Base-by-base conservation (phyloP, 176 grass and related monocot genomes). In the Oryza glaberrima region DNA sequence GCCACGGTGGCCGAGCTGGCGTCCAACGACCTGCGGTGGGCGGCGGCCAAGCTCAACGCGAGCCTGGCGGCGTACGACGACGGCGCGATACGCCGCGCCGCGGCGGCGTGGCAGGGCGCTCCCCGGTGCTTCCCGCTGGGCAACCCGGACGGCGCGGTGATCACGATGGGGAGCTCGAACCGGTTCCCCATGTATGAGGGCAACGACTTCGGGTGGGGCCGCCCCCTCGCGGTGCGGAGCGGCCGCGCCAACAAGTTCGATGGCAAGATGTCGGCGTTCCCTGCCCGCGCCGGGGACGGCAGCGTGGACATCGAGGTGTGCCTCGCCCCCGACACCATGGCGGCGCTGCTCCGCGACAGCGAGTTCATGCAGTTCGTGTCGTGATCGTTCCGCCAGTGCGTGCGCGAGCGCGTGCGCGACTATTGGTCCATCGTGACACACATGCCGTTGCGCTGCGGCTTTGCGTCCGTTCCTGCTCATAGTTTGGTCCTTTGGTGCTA, bases 241-340 rank as follows among this genome's bases (percentile, higher is more conserved):
- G 96, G 96, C 0, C 78, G 86, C 58, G 96, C 96, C 9, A 99
- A 99, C 90, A 96, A 99, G 82, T 96, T 96, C 73, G 93, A 99
- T 54, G 96, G 93, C 20, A 98, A 98, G 91, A 98, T 98, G 89
- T 98, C 93, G 34, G 96, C 91, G 13, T 99, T 99, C 79, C 96
- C 96, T 0, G 90, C 86, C 3, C 87, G 88, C 64, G 38, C 88
- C 67, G 96, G 93, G 0, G 66, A 86, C 77, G 88, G 93, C 32
- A 99, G 96, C 87, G 91, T 87, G 61, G 96, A 99, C 75, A 88
- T 99, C 48, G 96, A 99, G 88, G 92, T 96, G 77, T 96, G 96
- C 87, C 96, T 99, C 65, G 88, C 91, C 1, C 93, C 93, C 22
- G 91, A 96, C 32, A 96, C 93, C 63, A 99, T 96, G 96, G 90